A percentile compares a stretch with the other conserved stretches of the same genome.
Evolutionary conservation across 225 moss, liverwort and hornwort genomes (phyloP).

Genomic region (Ulota crispa): DNA sequence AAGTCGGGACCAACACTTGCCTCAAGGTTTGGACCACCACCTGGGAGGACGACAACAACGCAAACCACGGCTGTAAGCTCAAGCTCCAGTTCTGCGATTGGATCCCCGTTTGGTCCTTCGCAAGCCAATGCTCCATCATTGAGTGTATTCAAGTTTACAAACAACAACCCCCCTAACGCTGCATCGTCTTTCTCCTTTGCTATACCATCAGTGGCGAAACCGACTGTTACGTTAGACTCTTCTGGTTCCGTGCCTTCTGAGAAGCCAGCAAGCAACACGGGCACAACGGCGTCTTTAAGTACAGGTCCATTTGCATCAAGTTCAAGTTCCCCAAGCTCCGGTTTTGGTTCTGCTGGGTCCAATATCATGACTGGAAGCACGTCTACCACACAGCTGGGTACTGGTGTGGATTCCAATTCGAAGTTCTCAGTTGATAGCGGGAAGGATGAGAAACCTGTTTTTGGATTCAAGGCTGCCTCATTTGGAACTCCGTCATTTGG

Average conservation of each 20-base stretch:
- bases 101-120: conserved; percentile 27
- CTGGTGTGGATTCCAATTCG: conserved; percentile 36
- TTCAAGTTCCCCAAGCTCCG: conserved; percentile 33
- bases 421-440: conserved; percentile 28
- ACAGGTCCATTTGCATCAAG: conserved; percentile 22
- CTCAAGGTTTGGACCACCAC: conserved; percentile 63
- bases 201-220: conserved; percentile 38
- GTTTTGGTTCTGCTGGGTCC: conserved; percentile 40
- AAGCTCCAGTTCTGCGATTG: conserved; percentile 25
- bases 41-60: conserved; percentile 37
- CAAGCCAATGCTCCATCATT: conserved; percentile 38
- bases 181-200: conserved; percentile 53
- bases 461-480: conserved; percentile 44
- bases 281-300: conserved; percentile 24
- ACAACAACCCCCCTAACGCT: conserved; percentile 40
- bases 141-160: conserved; percentile 71
- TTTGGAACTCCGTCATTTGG: conserved; percentile 35
- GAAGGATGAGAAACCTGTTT: conserved; percentile 40
- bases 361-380: conserved; percentile 30
- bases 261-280: conserved; percentile 34
- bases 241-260: conserved; percentile 37
- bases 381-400: conserved; percentile 27
- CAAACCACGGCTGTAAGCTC: conserved; percentile 25
- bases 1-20: conserved; percentile 49
- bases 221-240: conserved; percentile 21